A percentile compares a stretch with the other conserved stretches of the same genome.
Evolutionary conservation across 805 yeast species (phyloP).

Genomic region (Saccharomycopsis microspora): DNA sequence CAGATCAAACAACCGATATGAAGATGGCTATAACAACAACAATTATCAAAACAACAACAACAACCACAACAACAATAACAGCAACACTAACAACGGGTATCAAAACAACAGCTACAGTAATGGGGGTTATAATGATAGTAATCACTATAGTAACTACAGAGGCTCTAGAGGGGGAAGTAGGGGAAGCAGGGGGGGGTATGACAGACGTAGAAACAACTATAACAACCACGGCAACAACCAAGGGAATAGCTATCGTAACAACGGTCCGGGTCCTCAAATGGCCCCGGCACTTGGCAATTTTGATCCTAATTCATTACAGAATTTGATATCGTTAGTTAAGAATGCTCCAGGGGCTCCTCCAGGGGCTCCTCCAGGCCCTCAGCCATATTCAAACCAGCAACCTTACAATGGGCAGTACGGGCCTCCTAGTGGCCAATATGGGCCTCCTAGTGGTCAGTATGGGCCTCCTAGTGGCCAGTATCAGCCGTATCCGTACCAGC

Average conservation of each 20-base stretch:
- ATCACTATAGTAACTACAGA: conserved; percentile 15
- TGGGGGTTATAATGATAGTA: conserved; percentile 18
- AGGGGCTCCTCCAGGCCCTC: conserved; percentile 15
- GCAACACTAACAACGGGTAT: conserved; percentile 20
- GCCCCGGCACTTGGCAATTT: conserved; percentile 14
- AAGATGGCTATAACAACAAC: conserved; percentile 3
- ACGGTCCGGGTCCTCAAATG: no score
- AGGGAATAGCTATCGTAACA: no score
- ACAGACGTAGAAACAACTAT: no score
- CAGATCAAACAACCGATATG: conserved; percentile 17
- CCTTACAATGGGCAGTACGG: no score
- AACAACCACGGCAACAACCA: no score
- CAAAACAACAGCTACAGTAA: conserved; percentile 16
- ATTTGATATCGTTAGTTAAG: conserved; percentile 23
- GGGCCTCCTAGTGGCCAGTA: neutral
- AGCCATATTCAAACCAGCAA: neutral
- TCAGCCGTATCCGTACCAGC: conserved; percentile 7
- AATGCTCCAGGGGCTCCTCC: neutral
- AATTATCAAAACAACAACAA: conserved; percentile 22
- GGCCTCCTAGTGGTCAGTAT: no score
- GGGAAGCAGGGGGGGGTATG: no score
- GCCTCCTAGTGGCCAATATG: no score
- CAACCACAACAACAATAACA: conserved; percentile 18
- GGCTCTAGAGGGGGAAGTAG: neutral
- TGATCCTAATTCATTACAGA: conserved; percentile 25